phyloP scores from a whole-genome alignment of 1,284 basidiomycete species.

The Ganoderma lucidum region DNA sequence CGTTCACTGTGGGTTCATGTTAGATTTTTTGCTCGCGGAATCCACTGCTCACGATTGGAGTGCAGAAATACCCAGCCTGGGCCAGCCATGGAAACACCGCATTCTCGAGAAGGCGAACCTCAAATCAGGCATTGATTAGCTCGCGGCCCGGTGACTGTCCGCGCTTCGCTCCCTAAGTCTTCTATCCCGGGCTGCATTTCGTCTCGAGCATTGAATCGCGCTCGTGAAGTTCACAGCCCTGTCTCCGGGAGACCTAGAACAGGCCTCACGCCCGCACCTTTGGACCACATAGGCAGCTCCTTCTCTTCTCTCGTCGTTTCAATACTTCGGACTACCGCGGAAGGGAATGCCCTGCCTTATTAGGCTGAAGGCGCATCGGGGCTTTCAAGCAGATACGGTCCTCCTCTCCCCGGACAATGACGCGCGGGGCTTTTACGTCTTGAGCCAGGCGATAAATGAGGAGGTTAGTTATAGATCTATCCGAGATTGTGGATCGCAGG shows the following conservation, averaged over 20 bases:
- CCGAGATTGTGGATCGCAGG: conserved; percentile 1
- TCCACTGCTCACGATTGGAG: background rate
- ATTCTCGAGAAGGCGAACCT: background rate
- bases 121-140: conserved; percentile 1
- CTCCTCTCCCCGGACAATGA: background rate
- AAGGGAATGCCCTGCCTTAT: background rate
- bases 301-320: background rate
- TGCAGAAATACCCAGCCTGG: background rate
- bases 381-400: background rate
- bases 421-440: conserved; percentile 1
- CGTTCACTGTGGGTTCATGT: background rate
- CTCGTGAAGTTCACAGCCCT: background rate
- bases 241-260: background rate
- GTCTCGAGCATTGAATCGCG: background rate
- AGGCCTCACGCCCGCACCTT: background rate
- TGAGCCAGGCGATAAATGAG: background rate
- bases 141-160: background rate
- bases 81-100: background rate
- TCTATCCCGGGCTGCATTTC: conserved; percentile 4
- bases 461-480: conserved; percentile 3
- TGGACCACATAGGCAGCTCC: background rate
- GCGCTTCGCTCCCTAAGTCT: conserved; percentile 1
- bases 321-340: background rate
- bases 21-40: background rate
- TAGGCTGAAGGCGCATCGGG: background rate